Evolutionary conservation across 495 filamentous ascomycete genomes (phyloP), one percentile per base, ranked within the genome.

Genomic region (Aspergillus biplanus): DNA sequence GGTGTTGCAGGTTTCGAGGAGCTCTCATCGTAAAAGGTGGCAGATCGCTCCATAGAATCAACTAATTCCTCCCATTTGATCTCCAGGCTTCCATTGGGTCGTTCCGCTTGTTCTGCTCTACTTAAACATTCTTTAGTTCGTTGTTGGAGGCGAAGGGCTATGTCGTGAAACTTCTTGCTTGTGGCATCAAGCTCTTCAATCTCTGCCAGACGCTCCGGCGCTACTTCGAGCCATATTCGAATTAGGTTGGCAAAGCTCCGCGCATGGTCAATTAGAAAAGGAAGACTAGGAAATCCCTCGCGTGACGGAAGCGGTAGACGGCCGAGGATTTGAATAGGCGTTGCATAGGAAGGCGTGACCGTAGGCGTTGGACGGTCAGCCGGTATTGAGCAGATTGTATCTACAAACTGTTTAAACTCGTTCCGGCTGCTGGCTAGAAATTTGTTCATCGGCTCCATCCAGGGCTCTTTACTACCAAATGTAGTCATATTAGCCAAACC

Each of bases 381-480:
- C 2, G 93, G 87, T 54, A 99, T 91, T 33, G 86, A 84, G 74
- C 93, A 97, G 49, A 97, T 87, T 31, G 82, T 80, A 69, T 98
- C 93, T 62, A 98, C 87, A 67, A 94, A 97, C 32, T 87, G 82
- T 72, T 92, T 96, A 77, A 98, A 91, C 27, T 90, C 86, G 58
- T 70, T 56, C 52, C 82, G 80, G 68, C 85, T 82, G 15, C 73
- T 73, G 50, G 75, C 71, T 48, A 83, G 62, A 57, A 85, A 84
- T 56, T 82, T 83, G 70, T 97, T 99, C 96, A 98, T 98, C 5
- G 92, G 92, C 75, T 96, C 96, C 95, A 99, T 99, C 93, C 94
- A 99, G 5, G 89, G 85, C 73, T 98, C 95, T 73, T 98, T 98
- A 69, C 89, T 90, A 59, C 95, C 96, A 64, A 98, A 97, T 3